Evolutionary conservation across 768 basidiomycete species (phyloP).

Genomic region (Phallus indusiatus): DNA sequence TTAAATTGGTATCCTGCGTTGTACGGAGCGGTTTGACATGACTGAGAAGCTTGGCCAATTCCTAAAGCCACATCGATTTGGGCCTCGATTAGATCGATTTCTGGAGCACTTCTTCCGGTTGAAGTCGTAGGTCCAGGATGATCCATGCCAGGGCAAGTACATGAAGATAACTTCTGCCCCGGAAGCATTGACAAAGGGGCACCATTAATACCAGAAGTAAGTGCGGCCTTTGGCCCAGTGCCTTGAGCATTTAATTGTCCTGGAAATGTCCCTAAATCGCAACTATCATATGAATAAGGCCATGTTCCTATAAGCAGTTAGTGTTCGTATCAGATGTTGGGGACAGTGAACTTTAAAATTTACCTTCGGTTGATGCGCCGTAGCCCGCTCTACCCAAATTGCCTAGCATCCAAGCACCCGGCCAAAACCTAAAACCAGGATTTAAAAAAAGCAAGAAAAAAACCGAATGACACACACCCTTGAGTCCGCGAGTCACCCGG

Average conservation of each 20-base stretch:
- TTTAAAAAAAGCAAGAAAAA: constrained; percentile 23
- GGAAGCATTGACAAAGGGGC: constrained; percentile 64
- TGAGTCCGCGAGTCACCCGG: constrained; percentile 52
- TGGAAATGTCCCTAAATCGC: constrained; percentile 80
- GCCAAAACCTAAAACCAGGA: constrained; percentile 36
- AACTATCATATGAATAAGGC: constrained; percentile 79
- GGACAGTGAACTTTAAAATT: constrained; percentile 8
- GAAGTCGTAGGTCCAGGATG: constrained; percentile 76
- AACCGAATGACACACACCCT: constrained; percentile 82
- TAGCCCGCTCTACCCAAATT: constrained; percentile 78
- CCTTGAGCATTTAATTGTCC: constrained; percentile 62
- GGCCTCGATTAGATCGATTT: constrained; percentile 89
- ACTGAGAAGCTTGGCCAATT: constrained; percentile 68
- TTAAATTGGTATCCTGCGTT: constrained; percentile 57
- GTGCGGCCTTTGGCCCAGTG: constrained; percentile 43
- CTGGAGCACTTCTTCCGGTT: constrained; percentile 73
- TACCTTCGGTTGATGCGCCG: constrained; percentile 83
- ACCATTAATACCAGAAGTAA: constrained; percentile 39
- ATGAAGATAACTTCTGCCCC: constrained; percentile 80
- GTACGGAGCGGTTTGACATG: constrained; percentile 72
- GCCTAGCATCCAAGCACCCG: constrained; percentile 82
- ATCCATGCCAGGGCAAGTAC: constrained; percentile 77
- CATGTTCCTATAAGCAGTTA: constrained; percentile 30
- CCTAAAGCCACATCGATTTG: constrained; percentile 47
- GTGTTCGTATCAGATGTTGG: background rate